Evolutionary conservation across 257 asterid genomes (phyloP), one percentile per base, ranked within the genome.

Genomic region (Catharanthus roseus): DNA sequence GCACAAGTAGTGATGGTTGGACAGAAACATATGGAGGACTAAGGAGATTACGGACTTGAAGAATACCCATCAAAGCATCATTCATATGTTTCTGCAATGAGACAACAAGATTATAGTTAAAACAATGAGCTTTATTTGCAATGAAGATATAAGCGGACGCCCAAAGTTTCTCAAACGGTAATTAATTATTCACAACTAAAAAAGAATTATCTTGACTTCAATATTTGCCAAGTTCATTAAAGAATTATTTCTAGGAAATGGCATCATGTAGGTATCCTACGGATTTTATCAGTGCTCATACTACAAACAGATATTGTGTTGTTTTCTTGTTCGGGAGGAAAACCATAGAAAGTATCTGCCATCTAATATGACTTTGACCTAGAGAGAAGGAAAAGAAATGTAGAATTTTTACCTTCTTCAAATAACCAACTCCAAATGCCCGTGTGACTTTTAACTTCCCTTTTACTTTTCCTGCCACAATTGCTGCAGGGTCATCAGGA

Each of bases 371-470:
- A 33, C 49, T 56, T 38, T 47, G 58, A 66, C 18, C 42, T 9
- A 44, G 9, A 24, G 10, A 11, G 12, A 18, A 31, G 4, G 31
- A 69, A 65, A n/a, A 36, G n/a, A 70, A 5, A 69, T 41, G 38
- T 49, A 36, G 63, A 79, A 19, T 71, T 19, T 38, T 38, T 84
- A 95, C 99, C 95, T 83, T 89, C 79, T 95, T 95, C 86, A 95
- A 83, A 86, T 95, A 95, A 69, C 99, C 99, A 63, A 91, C 99
- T 60, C 99, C 99, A 51, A 95, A 90, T 54, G 99, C 99, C 74
- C 97, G 83, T 10, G 99, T 89, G 76, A 95, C 97, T 77, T 87
- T 86, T 55, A 95, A 85, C 87, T 84, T 95, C 71, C 99, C 99
- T 81, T 95, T 91, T 47, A 91, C 92, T 82, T 79, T 91, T 62